Evolutionary conservation across 1,139 yeast genomes (phyloP), one percentile per base, ranked within the genome.

Genomic region (Scheffersomyces quercinus): DNA sequence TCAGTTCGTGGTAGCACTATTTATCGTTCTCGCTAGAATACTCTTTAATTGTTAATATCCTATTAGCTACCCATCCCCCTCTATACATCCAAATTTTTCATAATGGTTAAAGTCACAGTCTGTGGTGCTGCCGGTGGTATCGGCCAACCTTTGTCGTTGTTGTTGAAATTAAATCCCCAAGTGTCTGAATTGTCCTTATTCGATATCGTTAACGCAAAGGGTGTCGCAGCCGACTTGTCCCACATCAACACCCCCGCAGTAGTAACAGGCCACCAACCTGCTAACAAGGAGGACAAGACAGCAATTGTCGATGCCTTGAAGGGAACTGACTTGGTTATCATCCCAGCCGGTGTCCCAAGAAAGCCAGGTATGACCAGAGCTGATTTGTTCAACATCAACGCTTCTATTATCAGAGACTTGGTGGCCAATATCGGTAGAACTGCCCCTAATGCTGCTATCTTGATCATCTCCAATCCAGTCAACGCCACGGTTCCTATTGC

Each of bases 301-400:
- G 79, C 83, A 29, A 65, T 81, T 38, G 48, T 52, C 9, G 49
- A 43, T n/a, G 85, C 89, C 0, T 70, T 85, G 49, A 64, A 60
- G 34, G 82, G 76, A 13, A 65, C 86, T 3, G 79, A 82, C 47
- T 65, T 85, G 48, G 88, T 83, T 26, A 68, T 84, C 35, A 83
- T 83, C 43, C 89, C 90, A n/a, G 90, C 90, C n/a, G 91, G 90
- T 43, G 83, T 85, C 12, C 89, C 90, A 40, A 77, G 90, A 63
- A 84, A 84, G 59, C 89, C 90, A 11, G 90, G 90, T 15, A 84
- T 84, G 89, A 82, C 89, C 28, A 75, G 91, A 60, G 88, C 85
- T 49, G 90, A 85, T 62, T 73, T 85, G 55, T 85, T 85, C 68
- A 83, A 82, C 59, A 82, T 83, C 60, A 85, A 85, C 63, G 90